Percentiles rank a stretch among this genome's conserved stretches.
These are phyloP conservation scores for Heliamphora pulchella DNA, from an alignment of 179 eudicot species.

Conservation along the genomic window DNA sequence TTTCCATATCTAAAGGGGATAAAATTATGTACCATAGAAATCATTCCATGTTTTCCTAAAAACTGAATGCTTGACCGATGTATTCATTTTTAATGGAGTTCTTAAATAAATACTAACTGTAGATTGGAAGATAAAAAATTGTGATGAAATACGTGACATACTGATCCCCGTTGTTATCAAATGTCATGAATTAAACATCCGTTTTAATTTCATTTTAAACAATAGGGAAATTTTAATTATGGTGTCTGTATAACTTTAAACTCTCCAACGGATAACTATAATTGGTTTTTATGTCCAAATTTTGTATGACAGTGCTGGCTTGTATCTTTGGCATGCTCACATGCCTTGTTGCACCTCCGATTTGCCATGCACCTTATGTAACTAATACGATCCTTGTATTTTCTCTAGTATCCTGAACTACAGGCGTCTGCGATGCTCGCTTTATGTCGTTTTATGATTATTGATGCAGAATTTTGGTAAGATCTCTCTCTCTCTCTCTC, in stretches of 20 bases:
- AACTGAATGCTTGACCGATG: not conserved
- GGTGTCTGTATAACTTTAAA: not conserved
- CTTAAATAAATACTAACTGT: not conserved
- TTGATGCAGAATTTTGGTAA: conserved; percentile 91
- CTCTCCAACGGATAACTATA: not conserved
- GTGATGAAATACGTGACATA: not conserved
- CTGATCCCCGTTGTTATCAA: not conserved
- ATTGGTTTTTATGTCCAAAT: not conserved
- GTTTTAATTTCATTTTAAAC: not conserved
- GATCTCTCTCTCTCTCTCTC: conserved; percentile 8
- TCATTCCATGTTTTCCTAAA: not conserved
- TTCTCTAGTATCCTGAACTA: conserved; percentile 69
- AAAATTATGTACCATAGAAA: not conserved
- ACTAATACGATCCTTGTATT: conserved; percentile 23
- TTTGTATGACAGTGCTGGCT: not conserved
- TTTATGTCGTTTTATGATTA: conserved; percentile 85
- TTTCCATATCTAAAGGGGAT: not conserved
- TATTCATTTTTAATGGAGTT: not conserved
- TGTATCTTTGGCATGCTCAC: no score
- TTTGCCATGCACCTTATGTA: no score
- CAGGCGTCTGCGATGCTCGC: conserved; percentile 99
- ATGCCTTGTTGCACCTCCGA: no score
- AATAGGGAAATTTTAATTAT: no score
- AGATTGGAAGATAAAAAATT: not conserved
- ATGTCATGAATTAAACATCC: not conserved